Base-by-base conservation (phyloP, 345 rosid genomes). In the Erodium maritimum region DNA sequence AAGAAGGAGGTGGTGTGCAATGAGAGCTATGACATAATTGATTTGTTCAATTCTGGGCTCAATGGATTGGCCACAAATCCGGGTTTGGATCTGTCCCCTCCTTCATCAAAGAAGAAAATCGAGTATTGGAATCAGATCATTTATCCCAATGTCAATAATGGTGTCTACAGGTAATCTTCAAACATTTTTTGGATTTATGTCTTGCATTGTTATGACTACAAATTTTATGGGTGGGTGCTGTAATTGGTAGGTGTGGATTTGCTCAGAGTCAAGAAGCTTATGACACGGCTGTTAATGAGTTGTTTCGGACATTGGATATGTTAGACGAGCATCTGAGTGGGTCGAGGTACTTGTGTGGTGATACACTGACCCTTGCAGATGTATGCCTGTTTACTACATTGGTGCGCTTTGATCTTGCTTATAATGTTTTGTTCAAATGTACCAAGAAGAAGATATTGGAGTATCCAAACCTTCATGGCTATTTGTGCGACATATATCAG, bases 201-300 rank as follows among this genome's bases (percentile, higher is more conserved):
- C 3, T 12, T 42, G 11, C 48, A 5, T 12, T 57, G 53, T 19
- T 59, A 42, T 51, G 12, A 12, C 48, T 42, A n/a, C n/a, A 42
- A 10, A 42, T 14, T 42, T 13, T 7, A 29, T 5, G 37, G 37
- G 37, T 29, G 37, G 37, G 2, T 29, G 37, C 37, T 29, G 37
- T 42, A 42, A 42, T 42, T 9, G 11, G 48, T 70, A 88, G 96
- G 69, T 83, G 93, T 52, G 98, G 95, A 5, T 88, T 88, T 81
- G 93, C 93, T 29, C 93, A 91, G 71, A 86, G 84, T 65, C 95
- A 84, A 64, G 90, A 80, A 56, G 95, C 93, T 0, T 88, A 88
- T 67, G 89, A 91, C 57, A 23, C 23, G 55, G 90, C 95, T 12
- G 95, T 81, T 69, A 69, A 48, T 65, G 87, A 69, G 61, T 23